Evolutionary conservation across 257 asterid genomes (phyloP).

Genomic region (Jacaranda mimosifolia): DNA sequence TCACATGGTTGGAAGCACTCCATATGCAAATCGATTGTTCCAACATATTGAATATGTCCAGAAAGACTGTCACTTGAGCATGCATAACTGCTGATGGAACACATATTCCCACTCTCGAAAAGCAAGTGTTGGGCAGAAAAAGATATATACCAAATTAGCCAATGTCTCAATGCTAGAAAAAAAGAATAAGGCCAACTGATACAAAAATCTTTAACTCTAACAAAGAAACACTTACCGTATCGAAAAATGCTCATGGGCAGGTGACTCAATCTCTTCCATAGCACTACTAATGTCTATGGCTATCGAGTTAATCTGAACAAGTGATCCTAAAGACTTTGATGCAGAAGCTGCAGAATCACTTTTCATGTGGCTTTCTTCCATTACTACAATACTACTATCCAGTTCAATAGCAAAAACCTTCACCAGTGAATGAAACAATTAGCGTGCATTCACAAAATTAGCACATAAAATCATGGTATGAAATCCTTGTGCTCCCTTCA

Average conservation of each 20-base stretch:
- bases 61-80: too few species aligned
- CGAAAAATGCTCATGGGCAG: conserved; percentile 62
- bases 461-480: conserved; percentile 39
- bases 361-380: conserved; percentile 41
- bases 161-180: background rate
- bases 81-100: too few species aligned
- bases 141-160: background rate
- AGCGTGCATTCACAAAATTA: conserved; percentile 6
- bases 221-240: conserved; percentile 64
- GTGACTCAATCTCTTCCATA: conserved; percentile 46
- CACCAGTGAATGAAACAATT: conserved; percentile 26
- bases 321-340: conserved; percentile 51
- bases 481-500: conserved; percentile 2
- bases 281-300: conserved; percentile 59
- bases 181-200: background rate
- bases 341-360: conserved; percentile 42
- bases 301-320: conserved; percentile 61
- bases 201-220: conserved; percentile 11
- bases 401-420: conserved; percentile 41
- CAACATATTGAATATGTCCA: background rate
- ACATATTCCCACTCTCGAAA: too few species aligned
- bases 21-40: background rate
- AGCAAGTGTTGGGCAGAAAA: background rate
- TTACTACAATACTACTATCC: conserved; percentile 48
- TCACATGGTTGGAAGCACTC: background rate